These are phyloP conservation scores for Oryza punctata DNA, from an alignment of 176 grass and related monocot genomes.

Conservation along the genomic window DNA sequence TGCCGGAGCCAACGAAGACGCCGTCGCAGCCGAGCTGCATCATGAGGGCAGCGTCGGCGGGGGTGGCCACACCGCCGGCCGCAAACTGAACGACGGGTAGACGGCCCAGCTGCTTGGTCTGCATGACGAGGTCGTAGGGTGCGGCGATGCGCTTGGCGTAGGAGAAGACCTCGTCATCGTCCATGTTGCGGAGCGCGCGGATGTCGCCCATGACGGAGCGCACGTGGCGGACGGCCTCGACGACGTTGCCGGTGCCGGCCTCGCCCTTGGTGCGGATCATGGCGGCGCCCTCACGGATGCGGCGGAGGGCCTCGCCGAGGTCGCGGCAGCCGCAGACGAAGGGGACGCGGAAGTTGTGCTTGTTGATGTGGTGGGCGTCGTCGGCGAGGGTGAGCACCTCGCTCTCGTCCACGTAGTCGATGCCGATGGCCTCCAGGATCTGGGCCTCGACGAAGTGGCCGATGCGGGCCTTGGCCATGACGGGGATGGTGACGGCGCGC, in stretches of 20 bases:
- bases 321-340: slow-evolving; percentile 80
- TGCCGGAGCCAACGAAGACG: slow-evolving; percentile 74
- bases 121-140: slow-evolving; percentile 67
- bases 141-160: slow-evolving; percentile 64
- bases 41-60: slow-evolving; percentile 69
- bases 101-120: slow-evolving; percentile 66
- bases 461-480: slow-evolving; percentile 92
- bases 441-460: slow-evolving; percentile 86
- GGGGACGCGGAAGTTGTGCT: slow-evolving; percentile 76
- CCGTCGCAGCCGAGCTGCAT: slow-evolving; percentile 80
- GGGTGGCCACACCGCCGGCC: slow-evolving; percentile 57
- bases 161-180: slow-evolving; percentile 80
- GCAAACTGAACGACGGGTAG: slow-evolving; percentile 80
- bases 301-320: slow-evolving; percentile 68
- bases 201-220: slow-evolving; percentile 71
- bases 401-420: slow-evolving; percentile 85
- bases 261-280: slow-evolving; percentile 92
- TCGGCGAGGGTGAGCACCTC: slow-evolving; percentile 82
- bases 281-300: slow-evolving; percentile 72
- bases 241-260: slow-evolving; percentile 69
- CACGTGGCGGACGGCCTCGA: slow-evolving; percentile 72
- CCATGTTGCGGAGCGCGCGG: slow-evolving; percentile 67
- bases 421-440: slow-evolving; percentile 64
- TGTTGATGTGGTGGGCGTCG: slow-evolving; percentile 77
- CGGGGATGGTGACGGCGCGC: slow-evolving; percentile 85